These are phyloP conservation scores for Aspergillus olivimuriae DNA, from an alignment of 495 filamentous ascomycete genomes.

Conservation along the genomic window DNA sequence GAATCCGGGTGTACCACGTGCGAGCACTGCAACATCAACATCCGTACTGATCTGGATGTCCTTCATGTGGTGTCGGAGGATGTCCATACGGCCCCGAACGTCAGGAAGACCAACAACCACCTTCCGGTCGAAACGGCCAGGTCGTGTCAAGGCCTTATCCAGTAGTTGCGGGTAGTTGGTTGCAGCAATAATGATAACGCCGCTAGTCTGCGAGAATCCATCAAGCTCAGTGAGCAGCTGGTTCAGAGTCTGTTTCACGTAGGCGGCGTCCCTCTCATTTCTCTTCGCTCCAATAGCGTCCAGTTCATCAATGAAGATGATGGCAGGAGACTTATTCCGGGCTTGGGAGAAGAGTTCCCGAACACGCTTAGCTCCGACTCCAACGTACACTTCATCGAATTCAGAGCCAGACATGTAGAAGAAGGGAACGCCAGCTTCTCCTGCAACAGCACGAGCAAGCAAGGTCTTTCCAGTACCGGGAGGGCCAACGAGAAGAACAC, in stretches of 20 bases:
- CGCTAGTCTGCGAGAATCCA: conserved; percentile 88
- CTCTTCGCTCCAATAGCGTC: conserved; percentile 94
- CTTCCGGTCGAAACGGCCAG: conserved; percentile 91
- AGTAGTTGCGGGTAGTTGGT: conserved; percentile 94
- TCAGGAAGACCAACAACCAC: conserved; percentile 85
- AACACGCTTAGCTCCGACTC: conserved; percentile 95
- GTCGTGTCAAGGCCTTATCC: conserved; percentile 90
- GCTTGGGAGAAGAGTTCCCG: conserved; percentile 90
- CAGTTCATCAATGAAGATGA: conserved; percentile 97
- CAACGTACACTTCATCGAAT: conserved; percentile 97
- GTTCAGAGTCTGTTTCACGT: conserved; percentile 94
- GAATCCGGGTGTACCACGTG: conserved; percentile 81
- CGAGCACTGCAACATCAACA: conserved; percentile 76
- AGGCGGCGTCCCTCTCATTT: conserved; percentile 89
- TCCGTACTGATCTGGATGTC: conserved; percentile 71
- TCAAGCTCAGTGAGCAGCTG: conserved; percentile 97
- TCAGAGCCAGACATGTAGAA: conserved; percentile 99
- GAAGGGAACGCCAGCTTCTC: conserved; percentile 95
- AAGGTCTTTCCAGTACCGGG: conserved; percentile 99
- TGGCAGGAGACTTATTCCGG: conserved; percentile 83
- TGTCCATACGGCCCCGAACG: conserved; percentile 88
- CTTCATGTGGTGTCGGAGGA: conserved; percentile 86
- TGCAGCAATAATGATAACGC: conserved; percentile 90
- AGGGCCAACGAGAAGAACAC: conserved; percentile 89
- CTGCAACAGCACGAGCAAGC: conserved; percentile 89